Conservation (phyloP, 176 grass and related monocot genomes). For the Chloris gayana region DNA sequence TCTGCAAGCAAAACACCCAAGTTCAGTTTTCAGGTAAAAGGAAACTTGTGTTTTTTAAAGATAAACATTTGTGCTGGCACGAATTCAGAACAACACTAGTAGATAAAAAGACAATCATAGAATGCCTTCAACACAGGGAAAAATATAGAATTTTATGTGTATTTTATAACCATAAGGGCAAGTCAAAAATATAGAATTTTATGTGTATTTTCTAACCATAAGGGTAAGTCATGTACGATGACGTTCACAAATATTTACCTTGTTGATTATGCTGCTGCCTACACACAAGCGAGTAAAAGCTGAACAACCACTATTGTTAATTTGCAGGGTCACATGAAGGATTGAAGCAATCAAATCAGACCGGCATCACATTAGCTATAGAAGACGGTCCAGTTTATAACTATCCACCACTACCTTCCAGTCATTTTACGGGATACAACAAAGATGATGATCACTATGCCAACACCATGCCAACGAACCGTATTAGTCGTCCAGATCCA, state of each 20-base stretch:
- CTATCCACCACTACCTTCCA: slow-evolving; percentile 48
- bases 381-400: slow-evolving; percentile 83
- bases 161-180: too few species aligned
- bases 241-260: slow-evolving; percentile 20
- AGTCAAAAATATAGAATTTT: background rate
- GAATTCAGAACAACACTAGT: background rate
- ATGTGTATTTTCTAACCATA: background rate
- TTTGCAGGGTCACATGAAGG: slow-evolving; percentile 62
- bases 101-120: background rate
- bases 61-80: background rate
- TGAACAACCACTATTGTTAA: background rate
- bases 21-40: slow-evolving; percentile 44
- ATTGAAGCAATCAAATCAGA: slow-evolving; percentile 54
- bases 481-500: slow-evolving; percentile 23
- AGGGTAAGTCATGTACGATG: background rate
- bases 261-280: background rate
- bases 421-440: slow-evolving; percentile 23
- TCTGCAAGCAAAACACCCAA: slow-evolving; percentile 48
- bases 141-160: background rate
- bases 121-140: background rate
- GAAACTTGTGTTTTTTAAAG: background rate
- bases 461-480: slow-evolving; percentile 15
- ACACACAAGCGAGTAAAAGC: background rate
- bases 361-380: slow-evolving; percentile 79
- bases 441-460: slow-evolving; percentile 28